Conservation (phyloP, 1,284 basidiomycete genomes). For the Irpex sp. region DNA sequence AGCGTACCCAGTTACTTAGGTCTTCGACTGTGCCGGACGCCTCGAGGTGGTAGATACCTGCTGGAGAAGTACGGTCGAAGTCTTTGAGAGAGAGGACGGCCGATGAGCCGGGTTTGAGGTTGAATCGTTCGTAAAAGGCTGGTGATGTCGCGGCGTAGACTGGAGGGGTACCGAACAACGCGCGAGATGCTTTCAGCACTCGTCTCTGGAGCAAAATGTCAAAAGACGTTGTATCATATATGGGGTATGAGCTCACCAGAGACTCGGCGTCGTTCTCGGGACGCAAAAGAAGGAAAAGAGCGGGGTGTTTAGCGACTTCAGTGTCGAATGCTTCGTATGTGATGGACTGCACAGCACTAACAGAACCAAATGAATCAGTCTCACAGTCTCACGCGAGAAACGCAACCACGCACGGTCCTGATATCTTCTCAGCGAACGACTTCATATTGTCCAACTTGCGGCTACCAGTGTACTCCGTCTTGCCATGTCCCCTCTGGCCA, state of each 20-base stretch:
- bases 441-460: conserved; percentile 65
- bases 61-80: conserved; percentile 38
- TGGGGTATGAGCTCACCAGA: conserved; percentile 32
- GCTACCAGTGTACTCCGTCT: conserved; percentile 66
- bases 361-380: conserved; percentile 2
- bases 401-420: conserved; percentile 21
- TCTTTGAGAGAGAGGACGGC: conserved; percentile 76
- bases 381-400: neutral
- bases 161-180: conserved; percentile 68
- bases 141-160: conserved; percentile 52
- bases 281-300: conserved; percentile 74
- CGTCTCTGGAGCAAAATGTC: conserved; percentile 29
- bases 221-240: neutral
- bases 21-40: conserved; percentile 9
- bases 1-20: conserved; percentile 22
- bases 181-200: conserved; percentile 42
- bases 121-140: conserved; percentile 47
- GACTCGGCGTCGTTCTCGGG: conserved; percentile 35
- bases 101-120: conserved; percentile 41
- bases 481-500: conserved; percentile 32
- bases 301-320: conserved; percentile 49
- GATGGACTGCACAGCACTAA: conserved; percentile 33
- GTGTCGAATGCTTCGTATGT: conserved; percentile 50
- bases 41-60: conserved; percentile 22
- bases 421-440: conserved; percentile 63